These are phyloP conservation scores for Apophysomyces sp. DNA, from an alignment of 371 early-diverging fungal species.

Conservation along the genomic window DNA sequence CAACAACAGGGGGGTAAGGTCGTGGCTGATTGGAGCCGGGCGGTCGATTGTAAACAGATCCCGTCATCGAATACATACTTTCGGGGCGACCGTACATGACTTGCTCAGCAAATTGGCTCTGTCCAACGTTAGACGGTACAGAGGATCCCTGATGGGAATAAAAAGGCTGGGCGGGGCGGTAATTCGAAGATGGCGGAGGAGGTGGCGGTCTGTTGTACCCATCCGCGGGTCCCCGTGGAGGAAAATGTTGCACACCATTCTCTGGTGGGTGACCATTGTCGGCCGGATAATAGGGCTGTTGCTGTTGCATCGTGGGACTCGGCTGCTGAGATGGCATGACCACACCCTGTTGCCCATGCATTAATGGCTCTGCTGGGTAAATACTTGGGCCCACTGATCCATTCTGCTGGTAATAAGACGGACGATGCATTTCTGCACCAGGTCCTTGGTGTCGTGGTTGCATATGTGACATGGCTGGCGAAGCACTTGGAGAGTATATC, in stretches of 20 bases:
- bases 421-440: background rate
- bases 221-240: background rate
- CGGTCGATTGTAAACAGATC: background rate
- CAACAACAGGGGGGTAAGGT: background rate
- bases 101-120: background rate
- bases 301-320: background rate
- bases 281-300: background rate
- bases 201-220: constrained; percentile 5
- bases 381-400: background rate
- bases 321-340: background rate
- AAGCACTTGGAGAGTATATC: background rate
- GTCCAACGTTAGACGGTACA: background rate
- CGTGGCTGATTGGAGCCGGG: background rate
- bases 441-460: background rate
- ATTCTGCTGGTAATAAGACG: background rate
- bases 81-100: background rate
- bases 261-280: background rate
- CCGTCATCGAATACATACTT: background rate
- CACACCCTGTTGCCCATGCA: background rate
- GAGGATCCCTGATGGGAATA: background rate
- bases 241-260: background rate
- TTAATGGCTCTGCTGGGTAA: background rate
- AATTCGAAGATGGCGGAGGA: background rate
- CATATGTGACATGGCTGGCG: background rate
- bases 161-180: constrained; percentile 1